Conservation (phyloP, 495 filamentous ascomycete genomes). For the Aspergillus mulundensis region DNA sequence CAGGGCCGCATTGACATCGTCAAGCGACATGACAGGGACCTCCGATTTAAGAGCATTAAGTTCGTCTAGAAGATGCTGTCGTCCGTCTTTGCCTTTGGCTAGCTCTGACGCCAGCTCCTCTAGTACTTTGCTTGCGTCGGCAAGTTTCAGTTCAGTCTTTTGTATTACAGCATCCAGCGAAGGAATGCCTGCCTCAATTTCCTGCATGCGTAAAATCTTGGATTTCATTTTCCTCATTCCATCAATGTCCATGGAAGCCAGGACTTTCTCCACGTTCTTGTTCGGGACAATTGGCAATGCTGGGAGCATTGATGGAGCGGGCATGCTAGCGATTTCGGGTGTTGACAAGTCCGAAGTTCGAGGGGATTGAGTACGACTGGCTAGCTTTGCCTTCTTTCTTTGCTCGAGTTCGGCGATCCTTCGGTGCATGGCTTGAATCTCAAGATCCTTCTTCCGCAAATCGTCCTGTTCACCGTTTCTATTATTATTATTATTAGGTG, state of each 20-base stretch:
- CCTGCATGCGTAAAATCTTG: constrained; percentile 44
- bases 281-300: background rate
- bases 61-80: constrained; percentile 48
- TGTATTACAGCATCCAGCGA: constrained; percentile 53
- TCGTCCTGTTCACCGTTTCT: constrained; percentile 47
- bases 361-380: constrained; percentile 36
- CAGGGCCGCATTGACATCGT: constrained; percentile 38
- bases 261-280: background rate
- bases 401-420: constrained; percentile 75
- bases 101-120: constrained; percentile 56
- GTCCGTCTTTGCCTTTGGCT: constrained; percentile 37
- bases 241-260: constrained; percentile 13
- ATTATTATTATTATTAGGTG: constrained; percentile 34
- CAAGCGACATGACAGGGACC: constrained; percentile 38
- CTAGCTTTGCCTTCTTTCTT: constrained; percentile 54
- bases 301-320: background rate
- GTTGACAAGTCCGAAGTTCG: constrained; percentile 21
- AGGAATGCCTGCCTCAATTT: constrained; percentile 56
- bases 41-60: constrained; percentile 49
- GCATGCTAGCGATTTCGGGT: constrained; percentile 9
- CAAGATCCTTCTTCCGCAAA: constrained; percentile 59
- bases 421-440: constrained; percentile 70
- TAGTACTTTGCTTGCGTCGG: constrained; percentile 53
- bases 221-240: constrained; percentile 24
- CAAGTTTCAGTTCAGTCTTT: constrained; percentile 44